These are phyloP conservation scores for Sporodiniella umbellata DNA, from an alignment of 371 early-diverging fungal genomes.

Conservation along the genomic window DNA sequence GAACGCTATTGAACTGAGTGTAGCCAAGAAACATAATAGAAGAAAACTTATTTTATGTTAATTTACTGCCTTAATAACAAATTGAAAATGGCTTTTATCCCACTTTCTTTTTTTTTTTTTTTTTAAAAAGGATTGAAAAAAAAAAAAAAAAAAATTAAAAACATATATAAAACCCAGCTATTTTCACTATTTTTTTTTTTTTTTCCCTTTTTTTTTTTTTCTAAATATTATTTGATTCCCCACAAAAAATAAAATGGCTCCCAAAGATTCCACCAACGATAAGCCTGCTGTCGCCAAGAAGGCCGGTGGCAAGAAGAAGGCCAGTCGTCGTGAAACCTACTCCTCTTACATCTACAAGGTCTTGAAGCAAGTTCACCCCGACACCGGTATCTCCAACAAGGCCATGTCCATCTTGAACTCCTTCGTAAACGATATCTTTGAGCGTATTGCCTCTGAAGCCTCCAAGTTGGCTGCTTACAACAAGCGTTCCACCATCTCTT, in stretches of 20 bases:
- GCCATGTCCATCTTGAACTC: conserved; percentile 98
- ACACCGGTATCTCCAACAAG: conserved; percentile 96
- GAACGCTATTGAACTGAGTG: too few relatives aligned
- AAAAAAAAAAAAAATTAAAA: too few relatives aligned
- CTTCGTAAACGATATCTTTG: conserved; percentile 96
- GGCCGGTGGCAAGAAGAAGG: conserved; percentile 53
- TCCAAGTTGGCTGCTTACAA: conserved; percentile 91
- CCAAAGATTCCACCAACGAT: conserved; percentile 49
- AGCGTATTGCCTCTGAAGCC: conserved; percentile 86
- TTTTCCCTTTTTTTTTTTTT: conserved; percentile 9
- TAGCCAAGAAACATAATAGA: too few relatives aligned
- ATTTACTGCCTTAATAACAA: too few relatives aligned
- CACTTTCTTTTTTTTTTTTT: too few relatives aligned
- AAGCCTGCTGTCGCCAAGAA: conserved; percentile 18
- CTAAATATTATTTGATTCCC: conserved; percentile 2
- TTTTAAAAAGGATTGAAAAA: too few relatives aligned
- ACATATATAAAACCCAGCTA: too few relatives aligned
- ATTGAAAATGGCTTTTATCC: too few relatives aligned
- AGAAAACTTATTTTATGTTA: too few relatives aligned
- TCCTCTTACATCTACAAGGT: conserved; percentile 95
- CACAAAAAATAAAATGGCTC: conserved; percentile 25
- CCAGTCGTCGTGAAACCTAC: conserved; percentile 83
- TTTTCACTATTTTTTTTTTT: background rate
- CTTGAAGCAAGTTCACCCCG: conserved; percentile 95
- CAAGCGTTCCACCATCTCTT: conserved; percentile 93